Evolutionary conservation across 2,329 filamentous ascomycete species (phyloP).

Genomic region (Dryadomyces quercivorus): DNA sequence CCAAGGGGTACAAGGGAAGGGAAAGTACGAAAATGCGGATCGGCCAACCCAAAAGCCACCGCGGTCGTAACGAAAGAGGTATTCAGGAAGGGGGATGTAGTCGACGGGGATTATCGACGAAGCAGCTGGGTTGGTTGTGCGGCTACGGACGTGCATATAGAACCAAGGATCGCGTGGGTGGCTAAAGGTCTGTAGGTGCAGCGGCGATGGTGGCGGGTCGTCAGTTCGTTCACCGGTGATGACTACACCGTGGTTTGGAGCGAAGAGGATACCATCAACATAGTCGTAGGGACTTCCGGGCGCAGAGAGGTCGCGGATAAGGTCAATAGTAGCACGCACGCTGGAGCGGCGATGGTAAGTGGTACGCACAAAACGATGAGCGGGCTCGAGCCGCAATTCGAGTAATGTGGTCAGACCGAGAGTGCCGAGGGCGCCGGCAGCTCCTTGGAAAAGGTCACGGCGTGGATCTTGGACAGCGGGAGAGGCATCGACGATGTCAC

Average conservation of each 20-base stretch:
- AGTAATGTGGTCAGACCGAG: constrained; percentile 56
- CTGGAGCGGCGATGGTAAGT: constrained; percentile 45
- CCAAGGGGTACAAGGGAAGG: constrained; percentile 48
- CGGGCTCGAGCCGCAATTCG: constrained; percentile 50
- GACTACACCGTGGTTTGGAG: constrained; percentile 49
- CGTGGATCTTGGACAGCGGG: constrained; percentile 20
- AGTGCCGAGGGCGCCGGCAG: constrained; percentile 55
- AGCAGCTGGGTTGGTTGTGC: constrained; percentile 7
- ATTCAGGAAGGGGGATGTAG: constrained; percentile 56
- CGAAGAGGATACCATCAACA: constrained; percentile 61
- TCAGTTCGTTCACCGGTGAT: constrained; percentile 52
- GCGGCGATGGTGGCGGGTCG: constrained; percentile 25
- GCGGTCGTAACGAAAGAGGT: constrained; percentile 66
- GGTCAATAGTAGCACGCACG: constrained; percentile 32
- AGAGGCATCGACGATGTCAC: constrained; percentile 42
- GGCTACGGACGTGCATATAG: constrained; percentile 54
- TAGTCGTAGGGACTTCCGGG: constrained; percentile 37
- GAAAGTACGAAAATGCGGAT: constrained; percentile 56
- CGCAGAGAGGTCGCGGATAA: constrained; percentile 23
- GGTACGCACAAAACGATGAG: constrained; percentile 48
- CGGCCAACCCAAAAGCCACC: constrained; percentile 63
- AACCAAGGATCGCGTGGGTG: constrained; percentile 60
- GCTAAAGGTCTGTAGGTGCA: constrained; percentile 38
- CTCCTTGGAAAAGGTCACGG: constrained; percentile 50
- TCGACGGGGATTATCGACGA: constrained; percentile 24